These are phyloP conservation scores for Trypanosoma boissoni DNA, from an alignment of 208 protist species.

Conservation along the genomic window DNA sequence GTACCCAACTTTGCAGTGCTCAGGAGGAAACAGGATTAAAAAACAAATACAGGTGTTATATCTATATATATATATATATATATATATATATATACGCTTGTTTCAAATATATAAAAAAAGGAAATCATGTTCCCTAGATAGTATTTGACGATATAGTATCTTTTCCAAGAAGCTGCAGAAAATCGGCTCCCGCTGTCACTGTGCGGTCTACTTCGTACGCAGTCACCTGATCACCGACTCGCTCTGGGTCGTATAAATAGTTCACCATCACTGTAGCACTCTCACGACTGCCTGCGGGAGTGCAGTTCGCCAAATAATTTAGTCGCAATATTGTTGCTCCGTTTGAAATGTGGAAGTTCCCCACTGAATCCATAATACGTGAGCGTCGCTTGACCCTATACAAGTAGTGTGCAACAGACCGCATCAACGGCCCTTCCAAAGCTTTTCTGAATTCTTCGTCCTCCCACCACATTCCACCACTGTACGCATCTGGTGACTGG, in stretches of 20 bases:
- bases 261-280: slow-evolving; percentile 88
- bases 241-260: slow-evolving; percentile 75
- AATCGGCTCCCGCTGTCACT: slow-evolving; percentile 42
- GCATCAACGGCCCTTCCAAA: slow-evolving; percentile 56
- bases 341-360: slow-evolving; percentile 87
- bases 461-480: slow-evolving; percentile 42
- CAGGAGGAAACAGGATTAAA: too few species aligned
- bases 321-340: slow-evolving; percentile 74
- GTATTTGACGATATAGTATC: too few species aligned
- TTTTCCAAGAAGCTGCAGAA: slow-evolving; percentile 32
- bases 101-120: too few species aligned
- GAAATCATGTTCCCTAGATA: too few species aligned
- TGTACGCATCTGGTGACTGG: neutral
- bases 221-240: slow-evolving; percentile 40
- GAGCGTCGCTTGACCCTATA: slow-evolving; percentile 42
- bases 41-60: too few species aligned
- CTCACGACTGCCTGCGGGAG: slow-evolving; percentile 55
- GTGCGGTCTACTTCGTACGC: slow-evolving; percentile 55
- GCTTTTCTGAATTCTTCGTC: slow-evolving; percentile 50
- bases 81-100: too few species aligned
- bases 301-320: slow-evolving; percentile 75
- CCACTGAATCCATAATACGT: slow-evolving; percentile 75
- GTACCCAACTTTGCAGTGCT: too few species aligned
- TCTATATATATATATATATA: too few species aligned
- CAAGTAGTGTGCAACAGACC: slow-evolving; percentile 71